phyloP scores from a whole-genome alignment of 148 eudicot species.

The Rhododendron vialii region DNA sequence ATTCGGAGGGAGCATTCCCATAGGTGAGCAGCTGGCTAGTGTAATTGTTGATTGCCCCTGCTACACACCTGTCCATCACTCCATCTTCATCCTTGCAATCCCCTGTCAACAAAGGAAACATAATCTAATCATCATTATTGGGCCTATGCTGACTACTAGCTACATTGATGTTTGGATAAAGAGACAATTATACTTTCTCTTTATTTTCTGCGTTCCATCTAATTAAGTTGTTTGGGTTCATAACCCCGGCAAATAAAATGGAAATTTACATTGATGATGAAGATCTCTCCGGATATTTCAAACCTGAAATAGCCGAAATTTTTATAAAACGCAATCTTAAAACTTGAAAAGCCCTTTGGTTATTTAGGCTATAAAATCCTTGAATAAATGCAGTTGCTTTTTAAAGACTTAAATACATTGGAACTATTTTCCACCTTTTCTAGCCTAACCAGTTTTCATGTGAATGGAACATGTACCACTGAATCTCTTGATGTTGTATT shows the following conservation, averaged over 20 bases:
- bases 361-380: not conserved
- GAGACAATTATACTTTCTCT: not conserved
- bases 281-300: not conserved
- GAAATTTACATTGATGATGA: not conserved
- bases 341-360: not conserved
- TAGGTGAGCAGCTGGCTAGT: conserved; percentile 63
- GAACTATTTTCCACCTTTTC: not conserved
- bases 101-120: conserved; percentile 28
- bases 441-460: not conserved
- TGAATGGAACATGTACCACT: not conserved
- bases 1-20: conserved; percentile 21
- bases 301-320: not conserved
- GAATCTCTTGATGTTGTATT: not conserved
- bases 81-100: conserved; percentile 89
- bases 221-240: too few relatives aligned
- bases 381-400: not conserved
- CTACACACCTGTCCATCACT: conserved; percentile 62
- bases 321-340: not conserved
- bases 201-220: too few relatives aligned
- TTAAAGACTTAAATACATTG: not conserved
- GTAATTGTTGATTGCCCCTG: conserved; percentile 86
- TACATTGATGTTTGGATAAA: not conserved
- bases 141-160: not conserved
- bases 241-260: not conserved
- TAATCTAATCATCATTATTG: not conserved